Percentiles rank a stretch among this genome's conserved stretches.
Evolutionary conservation across 768 basidiomycete genomes (phyloP).

Genomic region (Psilocybe azurescens): DNA sequence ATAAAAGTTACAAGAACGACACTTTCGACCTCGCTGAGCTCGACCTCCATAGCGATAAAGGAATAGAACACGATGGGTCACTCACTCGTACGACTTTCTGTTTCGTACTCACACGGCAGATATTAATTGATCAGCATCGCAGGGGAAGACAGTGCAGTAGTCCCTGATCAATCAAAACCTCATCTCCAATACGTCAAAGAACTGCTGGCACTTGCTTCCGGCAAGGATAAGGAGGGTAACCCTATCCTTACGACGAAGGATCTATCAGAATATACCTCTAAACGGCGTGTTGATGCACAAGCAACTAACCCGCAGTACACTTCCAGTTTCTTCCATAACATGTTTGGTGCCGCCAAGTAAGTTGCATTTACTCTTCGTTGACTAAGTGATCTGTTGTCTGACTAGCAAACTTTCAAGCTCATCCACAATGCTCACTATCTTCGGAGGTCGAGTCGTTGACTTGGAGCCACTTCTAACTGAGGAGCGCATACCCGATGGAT

Average conservation of each 20-base stretch:
- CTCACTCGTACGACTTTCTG: conserved; percentile 52
- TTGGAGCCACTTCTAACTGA: conserved; percentile 62
- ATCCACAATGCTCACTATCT: conserved; percentile 65
- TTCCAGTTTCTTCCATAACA: conserved; percentile 53
- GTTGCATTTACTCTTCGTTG: conserved; percentile 26
- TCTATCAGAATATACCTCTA: conserved; percentile 58
- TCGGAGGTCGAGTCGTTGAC: conserved; percentile 66
- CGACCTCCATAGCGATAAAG: conserved; percentile 62
- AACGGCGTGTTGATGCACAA: conserved; percentile 64
- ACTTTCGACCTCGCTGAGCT: conserved; percentile 71
- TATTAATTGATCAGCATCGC: not conserved
- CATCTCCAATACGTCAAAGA: conserved; percentile 58
- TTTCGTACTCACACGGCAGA: not conserved
- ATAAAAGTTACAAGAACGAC: conserved; percentile 60
- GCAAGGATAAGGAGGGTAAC: conserved; percentile 55
- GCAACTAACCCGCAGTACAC: conserved; percentile 61
- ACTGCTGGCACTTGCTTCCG: conserved; percentile 62
- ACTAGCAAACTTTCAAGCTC: conserved; percentile 41
- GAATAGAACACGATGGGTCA: conserved; percentile 75
- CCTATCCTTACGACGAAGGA: conserved; percentile 60
- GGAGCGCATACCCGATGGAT: conserved; percentile 72
- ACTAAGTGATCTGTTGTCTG: not conserved
- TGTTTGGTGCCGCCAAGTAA: conserved; percentile 73
- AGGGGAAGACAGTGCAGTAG: conserved; percentile 59
- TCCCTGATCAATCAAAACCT: conserved; percentile 56